phyloP scores from a whole-genome alignment of 805 yeast genomes.

The Hanseniaspora meyeri region DNA sequence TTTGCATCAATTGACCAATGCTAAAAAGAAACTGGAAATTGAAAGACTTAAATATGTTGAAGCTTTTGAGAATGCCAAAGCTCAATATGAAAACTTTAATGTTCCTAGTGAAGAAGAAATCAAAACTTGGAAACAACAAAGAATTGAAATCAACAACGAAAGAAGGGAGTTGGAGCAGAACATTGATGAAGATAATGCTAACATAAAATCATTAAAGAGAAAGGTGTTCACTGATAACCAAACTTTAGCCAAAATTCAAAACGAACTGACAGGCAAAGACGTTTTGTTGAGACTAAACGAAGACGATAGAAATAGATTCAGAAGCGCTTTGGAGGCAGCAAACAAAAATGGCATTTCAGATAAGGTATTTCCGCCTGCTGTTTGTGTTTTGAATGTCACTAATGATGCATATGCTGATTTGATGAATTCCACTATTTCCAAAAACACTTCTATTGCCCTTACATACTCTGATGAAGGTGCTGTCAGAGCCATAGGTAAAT shows the following conservation, averaged over 20 bases:
- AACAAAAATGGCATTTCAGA: constrained; percentile 25
- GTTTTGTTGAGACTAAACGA: not conserved
- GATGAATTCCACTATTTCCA: constrained; percentile 46
- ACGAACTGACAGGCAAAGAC: constrained; percentile 3
- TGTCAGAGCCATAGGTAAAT: constrained; percentile 35
- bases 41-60: not conserved
- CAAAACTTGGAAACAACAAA: not conserved
- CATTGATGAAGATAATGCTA: not conserved
- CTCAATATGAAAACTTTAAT: constrained; percentile 1
- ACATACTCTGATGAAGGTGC: constrained; percentile 44
- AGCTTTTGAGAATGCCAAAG: not conserved
- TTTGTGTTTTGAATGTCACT: constrained; percentile 46
- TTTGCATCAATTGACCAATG: not conserved
- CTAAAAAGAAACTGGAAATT: not conserved
- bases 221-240: not conserved
- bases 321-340: constrained; percentile 21
- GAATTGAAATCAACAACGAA: not conserved
- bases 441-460: constrained; percentile 45
- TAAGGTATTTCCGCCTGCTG: constrained; percentile 60
- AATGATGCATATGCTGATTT: constrained; percentile 40
- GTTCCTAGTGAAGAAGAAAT: not conserved
- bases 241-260: not conserved
- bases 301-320: constrained; percentile 15
- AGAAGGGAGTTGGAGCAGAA: not conserved
- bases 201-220: not conserved